These are phyloP conservation scores for Amaranthus palmeri DNA, from an alignment of 148 eudicot genomes.

Conservation along the genomic window DNA sequence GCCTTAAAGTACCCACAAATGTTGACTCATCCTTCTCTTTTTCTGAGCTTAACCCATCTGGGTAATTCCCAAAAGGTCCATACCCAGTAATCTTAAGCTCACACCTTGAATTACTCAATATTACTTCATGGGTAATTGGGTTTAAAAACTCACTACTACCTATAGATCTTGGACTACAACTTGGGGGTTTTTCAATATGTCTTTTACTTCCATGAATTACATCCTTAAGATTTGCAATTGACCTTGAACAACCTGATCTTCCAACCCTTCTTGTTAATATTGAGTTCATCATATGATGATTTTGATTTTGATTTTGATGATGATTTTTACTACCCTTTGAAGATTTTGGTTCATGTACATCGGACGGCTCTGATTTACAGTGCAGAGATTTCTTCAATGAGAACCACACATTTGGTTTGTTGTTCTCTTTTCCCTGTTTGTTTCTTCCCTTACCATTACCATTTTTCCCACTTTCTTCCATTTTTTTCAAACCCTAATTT, in stretches of 20 bases:
- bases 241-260: constrained; percentile 93
- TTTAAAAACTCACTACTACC: constrained; percentile 90
- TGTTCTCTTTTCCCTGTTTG: constrained; percentile 33
- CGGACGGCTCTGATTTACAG: constrained; percentile 86
- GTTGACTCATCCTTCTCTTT: constrained; percentile 31
- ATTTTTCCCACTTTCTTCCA: constrained; percentile 21
- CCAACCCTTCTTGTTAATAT: constrained; percentile 54
- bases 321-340: constrained; percentile 6
- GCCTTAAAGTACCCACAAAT: constrained; percentile 75
- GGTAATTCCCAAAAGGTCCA: constrained; percentile 28
- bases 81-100: constrained; percentile 84
- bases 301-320: constrained; percentile 4
- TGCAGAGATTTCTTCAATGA: constrained; percentile 76
- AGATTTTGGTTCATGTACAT: constrained; percentile 73
- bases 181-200: constrained; percentile 68
- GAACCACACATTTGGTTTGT: constrained; percentile 80
- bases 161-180: constrained; percentile 88
- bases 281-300: constrained; percentile 44
- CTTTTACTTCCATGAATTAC: constrained; percentile 96
- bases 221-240: constrained; percentile 87
- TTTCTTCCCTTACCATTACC: constrained; percentile 10
- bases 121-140: constrained; percentile 93
- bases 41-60: constrained; percentile 25
- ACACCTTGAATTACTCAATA: constrained; percentile 68
- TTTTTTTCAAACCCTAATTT: background rate